Conservation (phyloP, 768 basidiomycete genomes). For the Pleurotus tuoliensis region DNA sequence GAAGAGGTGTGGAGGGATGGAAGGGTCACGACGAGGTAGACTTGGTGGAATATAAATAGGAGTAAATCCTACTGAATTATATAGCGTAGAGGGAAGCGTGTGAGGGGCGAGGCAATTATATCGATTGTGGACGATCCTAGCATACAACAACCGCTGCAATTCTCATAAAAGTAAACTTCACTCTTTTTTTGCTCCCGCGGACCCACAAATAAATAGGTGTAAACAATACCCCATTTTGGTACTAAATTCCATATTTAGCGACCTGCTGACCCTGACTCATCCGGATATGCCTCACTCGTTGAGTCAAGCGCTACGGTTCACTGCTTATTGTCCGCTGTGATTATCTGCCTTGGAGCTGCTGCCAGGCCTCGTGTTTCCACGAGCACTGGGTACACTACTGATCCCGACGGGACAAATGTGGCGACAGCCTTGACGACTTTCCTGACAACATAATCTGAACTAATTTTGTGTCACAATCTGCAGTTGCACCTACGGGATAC, state of each 20-base stretch:
- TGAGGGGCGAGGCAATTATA: conserved; percentile 4
- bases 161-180: background rate
- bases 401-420: too few relatives aligned
- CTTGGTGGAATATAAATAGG: background rate
- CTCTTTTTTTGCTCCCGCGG: conserved; percentile 1
- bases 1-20: background rate
- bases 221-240: too few relatives aligned
- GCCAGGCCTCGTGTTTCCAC: background rate
- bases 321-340: too few relatives aligned
- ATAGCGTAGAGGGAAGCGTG: background rate
- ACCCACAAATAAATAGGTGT: background rate
- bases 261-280: too few relatives aligned
- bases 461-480: background rate
- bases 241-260: too few relatives aligned
- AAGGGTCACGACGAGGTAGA: background rate
- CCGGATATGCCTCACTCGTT: too few relatives aligned
- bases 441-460: too few relatives aligned
- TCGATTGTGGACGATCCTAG: background rate
- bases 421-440: too few relatives aligned
- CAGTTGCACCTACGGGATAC: background rate
- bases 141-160: background rate
- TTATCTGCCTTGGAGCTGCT: background rate
- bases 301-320: too few relatives aligned
- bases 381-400: background rate
- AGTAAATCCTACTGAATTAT: background rate